Base-by-base conservation (phyloP, 305 asterid genomes). In the Salvia sclarea region DNA sequence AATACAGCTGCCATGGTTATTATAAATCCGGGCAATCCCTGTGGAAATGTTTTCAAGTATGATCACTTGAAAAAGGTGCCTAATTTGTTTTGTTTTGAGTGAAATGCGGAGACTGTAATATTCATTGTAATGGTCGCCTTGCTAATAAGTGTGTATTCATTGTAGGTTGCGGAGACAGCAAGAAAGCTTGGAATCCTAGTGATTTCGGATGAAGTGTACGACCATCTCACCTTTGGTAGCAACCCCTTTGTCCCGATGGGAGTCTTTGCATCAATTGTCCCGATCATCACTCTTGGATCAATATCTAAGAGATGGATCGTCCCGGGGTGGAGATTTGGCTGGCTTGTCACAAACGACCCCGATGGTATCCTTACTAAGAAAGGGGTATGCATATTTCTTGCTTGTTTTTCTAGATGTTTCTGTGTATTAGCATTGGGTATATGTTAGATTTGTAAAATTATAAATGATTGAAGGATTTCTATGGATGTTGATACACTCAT, bases 221-320 rank as follows among this genome's bases (percentile, higher is more conserved):
- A 58, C 47, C 96, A 90, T 48, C 90, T 92, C 48, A 57, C 95
- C 7, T 88, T 88, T 59, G 98, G 97, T 62, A 80, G 77, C 68
- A 88, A 73, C 47, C 89, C 95, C 1, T 92, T 88, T 79, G 91
- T 90, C 73, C 96, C 97, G 0, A 90, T 92, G 98, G 98, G 98
- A 72, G 82, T 76, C 68, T 92, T 92, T 70, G 97, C 92, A 68
- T 86, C 93, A 30, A 86, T 86, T 61, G 80, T 73, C 30, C 98
- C 98, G 0, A 80, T 92, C 38, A 64, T 92, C 57, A 92, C 96
- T 7, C 71, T 91, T 49, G 97, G 96, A 47, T 86, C 97, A 1
- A 84, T 91, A 81, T 91, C 97, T 38, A 91, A 91, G 86, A 85
- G 96, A 76, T 91, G 97, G 97, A 40, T 83, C 47, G 97, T 91